These are phyloP conservation scores for Cyberlindnera mississippiensis DNA, from an alignment of 805 yeast genomes.

Conservation along the genomic window DNA sequence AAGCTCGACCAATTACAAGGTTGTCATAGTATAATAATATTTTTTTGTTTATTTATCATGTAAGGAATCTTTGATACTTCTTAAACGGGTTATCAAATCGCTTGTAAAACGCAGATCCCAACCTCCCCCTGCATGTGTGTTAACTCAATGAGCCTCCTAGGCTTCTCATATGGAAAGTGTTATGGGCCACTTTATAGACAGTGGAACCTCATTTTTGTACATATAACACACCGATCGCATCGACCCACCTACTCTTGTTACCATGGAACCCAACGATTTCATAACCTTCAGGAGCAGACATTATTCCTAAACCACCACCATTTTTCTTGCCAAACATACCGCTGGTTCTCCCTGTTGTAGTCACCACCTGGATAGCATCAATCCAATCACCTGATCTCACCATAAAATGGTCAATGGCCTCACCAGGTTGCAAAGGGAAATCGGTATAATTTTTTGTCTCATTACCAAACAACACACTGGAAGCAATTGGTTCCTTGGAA, in stretches of 20 bases:
- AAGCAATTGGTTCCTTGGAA: not conserved
- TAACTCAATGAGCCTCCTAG: no score
- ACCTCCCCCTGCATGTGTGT: no score
- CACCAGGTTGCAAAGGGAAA: conserved; percentile 52
- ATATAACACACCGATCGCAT: conserved; percentile 69
- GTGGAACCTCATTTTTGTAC: conserved; percentile 22
- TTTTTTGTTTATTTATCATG: no score
- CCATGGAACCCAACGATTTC: conserved; percentile 71
- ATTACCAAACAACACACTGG: conserved; percentile 44
- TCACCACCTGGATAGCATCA: conserved; percentile 76
- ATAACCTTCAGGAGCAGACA: conserved; percentile 63
- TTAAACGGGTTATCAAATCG: no score
- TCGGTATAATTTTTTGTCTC: conserved; percentile 50
- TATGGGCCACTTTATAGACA: no score
- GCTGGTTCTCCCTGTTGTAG: conserved; percentile 50
- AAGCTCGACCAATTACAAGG: not conserved
- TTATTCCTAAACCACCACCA: conserved; percentile 60
- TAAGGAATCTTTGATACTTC: no score
- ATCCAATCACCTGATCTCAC: conserved; percentile 84
- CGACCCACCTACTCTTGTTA: conserved; percentile 63
- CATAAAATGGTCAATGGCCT: conserved; percentile 53
- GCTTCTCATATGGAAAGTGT: no score
- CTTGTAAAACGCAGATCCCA: no score
- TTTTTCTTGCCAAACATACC: conserved; percentile 60
- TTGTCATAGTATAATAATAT: not conserved